A percentile compares a stretch with the other conserved stretches of the same genome.
Evolutionary conservation across 2,329 filamentous ascomycete species (phyloP).

Genomic region (Atkinsonella texensis): DNA sequence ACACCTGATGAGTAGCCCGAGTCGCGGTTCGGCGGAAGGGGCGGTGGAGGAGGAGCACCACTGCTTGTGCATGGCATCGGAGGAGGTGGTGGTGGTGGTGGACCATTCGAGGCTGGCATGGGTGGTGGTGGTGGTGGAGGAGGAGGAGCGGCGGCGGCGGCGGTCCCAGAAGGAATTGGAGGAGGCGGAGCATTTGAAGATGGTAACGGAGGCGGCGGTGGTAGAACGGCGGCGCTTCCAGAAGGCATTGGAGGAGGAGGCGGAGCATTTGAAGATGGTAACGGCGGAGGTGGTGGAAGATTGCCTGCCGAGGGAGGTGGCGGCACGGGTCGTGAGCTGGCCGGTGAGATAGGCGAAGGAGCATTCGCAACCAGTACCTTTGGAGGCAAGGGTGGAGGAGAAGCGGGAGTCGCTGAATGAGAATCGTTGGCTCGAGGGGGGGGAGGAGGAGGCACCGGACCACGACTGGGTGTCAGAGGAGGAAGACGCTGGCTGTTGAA

Average conservation of each 20-base stretch:
- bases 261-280: conserved; percentile 11
- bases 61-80: conserved; percentile 17
- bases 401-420: conserved; percentile 17
- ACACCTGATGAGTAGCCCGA: conserved; percentile 44
- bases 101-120: conserved; percentile 23
- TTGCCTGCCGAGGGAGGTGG: conserved; percentile 34
- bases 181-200: too few species aligned
- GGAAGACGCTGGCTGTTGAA: conserved; percentile 61
- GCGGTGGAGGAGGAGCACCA: conserved; percentile 33
- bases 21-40: conserved; percentile 45
- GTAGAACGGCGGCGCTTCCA: conserved; percentile 19
- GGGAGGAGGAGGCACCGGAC: conserved; percentile 60
- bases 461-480: conserved; percentile 63
- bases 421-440: conserved; percentile 32
- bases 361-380: conserved; percentile 32
- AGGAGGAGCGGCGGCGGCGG: conserved; percentile 24
- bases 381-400: conserved; percentile 36
- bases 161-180: conserved; percentile 12
- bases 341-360: conserved; percentile 38
- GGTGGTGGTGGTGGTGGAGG: conserved; percentile 24
- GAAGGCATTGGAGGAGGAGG: conserved; percentile 7
- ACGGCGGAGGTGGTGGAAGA: conserved; percentile 33
- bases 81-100: conserved; percentile 27
- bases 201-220: conserved; percentile 33
- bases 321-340: conserved; percentile 39